A percentile compares a stretch with the other conserved stretches of the same genome.
phyloP scores from a whole-genome alignment of 2,329 filamentous ascomycete genomes.

The Didymella segeticola region DNA sequence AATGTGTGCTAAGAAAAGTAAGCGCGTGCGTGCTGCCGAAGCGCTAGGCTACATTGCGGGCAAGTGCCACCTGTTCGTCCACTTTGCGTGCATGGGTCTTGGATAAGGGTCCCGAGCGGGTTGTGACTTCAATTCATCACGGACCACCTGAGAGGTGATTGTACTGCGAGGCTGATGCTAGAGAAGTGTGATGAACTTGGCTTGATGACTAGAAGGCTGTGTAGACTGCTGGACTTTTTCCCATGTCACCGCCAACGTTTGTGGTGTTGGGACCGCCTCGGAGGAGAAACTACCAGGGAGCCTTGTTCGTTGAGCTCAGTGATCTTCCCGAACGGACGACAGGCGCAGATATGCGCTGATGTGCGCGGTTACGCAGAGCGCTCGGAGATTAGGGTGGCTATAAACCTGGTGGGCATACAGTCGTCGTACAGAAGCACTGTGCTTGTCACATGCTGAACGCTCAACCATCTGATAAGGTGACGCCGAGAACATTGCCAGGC shows the following conservation, averaged over 20 bases:
- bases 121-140: neutral
- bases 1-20: conserved; percentile 22
- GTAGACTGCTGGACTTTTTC: too few species aligned
- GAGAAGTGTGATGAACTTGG: neutral
- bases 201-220: too few species aligned
- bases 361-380: conserved; percentile 2
- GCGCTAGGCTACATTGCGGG: conserved; percentile 10
- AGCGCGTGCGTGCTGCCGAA: conserved; percentile 12
- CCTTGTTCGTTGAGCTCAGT: conserved; percentile 3
- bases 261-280: neutral
- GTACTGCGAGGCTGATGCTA: neutral
- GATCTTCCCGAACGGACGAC: neutral
- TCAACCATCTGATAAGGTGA: conserved; percentile 1
- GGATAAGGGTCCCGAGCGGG: neutral
- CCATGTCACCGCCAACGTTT: neutral
- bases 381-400: conserved; percentile 4
- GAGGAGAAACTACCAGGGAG: neutral
- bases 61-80: conserved; percentile 25
- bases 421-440: neutral
- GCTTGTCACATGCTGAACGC: neutral
- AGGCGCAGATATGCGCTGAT: conserved; percentile 1
- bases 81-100: conserved; percentile 16
- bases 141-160: neutral
- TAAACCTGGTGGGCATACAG: neutral
- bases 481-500: neutral